Conservation (phyloP, 192 early-diverging fungal genomes). For the Coemansia umbellata region DNA sequence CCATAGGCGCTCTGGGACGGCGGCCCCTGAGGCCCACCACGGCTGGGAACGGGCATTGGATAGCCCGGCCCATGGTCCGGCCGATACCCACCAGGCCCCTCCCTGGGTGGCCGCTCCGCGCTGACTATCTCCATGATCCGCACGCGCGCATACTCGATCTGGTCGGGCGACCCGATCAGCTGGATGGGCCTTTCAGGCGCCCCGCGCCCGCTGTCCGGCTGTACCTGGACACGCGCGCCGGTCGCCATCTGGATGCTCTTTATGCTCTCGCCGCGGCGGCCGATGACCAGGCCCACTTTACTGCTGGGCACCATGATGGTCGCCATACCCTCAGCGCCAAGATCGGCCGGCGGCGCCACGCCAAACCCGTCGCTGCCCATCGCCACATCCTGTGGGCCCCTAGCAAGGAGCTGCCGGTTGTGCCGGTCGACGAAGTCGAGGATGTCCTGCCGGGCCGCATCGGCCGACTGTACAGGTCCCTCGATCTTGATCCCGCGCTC, state of each 20-base stretch:
- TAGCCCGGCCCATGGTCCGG: background rate
- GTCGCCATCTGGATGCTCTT: conserved; percentile 63
- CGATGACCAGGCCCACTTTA: conserved; percentile 84
- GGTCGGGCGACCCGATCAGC: conserved; percentile 65
- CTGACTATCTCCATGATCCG: conserved; percentile 76
- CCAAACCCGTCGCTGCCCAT: no score
- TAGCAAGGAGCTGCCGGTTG: conserved; percentile 8
- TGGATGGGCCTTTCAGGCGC: conserved; percentile 56
- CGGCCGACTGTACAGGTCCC: conserved; percentile 10
- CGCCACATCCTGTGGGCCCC: background rate
- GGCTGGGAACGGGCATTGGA: background rate
- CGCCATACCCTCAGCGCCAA: conserved; percentile 17
- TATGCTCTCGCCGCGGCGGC: conserved; percentile 73
- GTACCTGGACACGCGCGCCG: conserved; percentile 67
- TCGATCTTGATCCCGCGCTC: conserved; percentile 43
- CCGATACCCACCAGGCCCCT: background rate
- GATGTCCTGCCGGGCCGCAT: conserved; percentile 29
- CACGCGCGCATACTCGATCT: conserved; percentile 64
- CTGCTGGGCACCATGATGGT: conserved; percentile 58
- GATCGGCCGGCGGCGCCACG: conserved; percentile 9
- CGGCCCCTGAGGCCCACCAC: background rate
- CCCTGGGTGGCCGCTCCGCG: conserved; percentile 1
- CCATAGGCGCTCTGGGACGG: background rate
- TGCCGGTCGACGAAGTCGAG: conserved; percentile 33
- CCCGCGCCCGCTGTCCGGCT: conserved; percentile 51